Percentiles rank a stretch among this genome's conserved stretches.
These are phyloP conservation scores for Penicillium expansum DNA, from an alignment of 2,329 filamentous ascomycete genomes.

Conservation along the genomic window DNA sequence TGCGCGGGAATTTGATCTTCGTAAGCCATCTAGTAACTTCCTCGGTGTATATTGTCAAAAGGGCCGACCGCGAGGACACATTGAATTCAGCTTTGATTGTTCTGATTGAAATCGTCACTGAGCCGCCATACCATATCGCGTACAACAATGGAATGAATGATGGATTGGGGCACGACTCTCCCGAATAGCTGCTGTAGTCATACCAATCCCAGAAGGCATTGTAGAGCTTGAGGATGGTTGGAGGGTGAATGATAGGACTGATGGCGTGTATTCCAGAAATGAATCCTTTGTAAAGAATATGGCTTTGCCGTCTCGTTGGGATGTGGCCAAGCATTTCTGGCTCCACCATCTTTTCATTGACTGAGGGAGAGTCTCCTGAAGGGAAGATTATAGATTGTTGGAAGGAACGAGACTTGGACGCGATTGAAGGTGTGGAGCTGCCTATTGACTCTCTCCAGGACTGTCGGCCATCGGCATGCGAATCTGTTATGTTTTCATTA, in stretches of 20 bases:
- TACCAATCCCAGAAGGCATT: constrained; percentile 49
- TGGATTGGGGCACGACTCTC: constrained; percentile 38
- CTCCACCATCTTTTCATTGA: constrained; percentile 34
- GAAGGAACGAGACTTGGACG: constrained; percentile 28
- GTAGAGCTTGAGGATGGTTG: constrained; percentile 42
- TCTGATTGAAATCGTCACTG: constrained; percentile 44
- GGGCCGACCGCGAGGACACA: constrained; percentile 32
- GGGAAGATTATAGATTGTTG: constrained; percentile 40
- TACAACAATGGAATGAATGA: constrained; percentile 47
- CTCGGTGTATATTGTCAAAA: constrained; percentile 43
- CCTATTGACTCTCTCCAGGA: constrained; percentile 24
- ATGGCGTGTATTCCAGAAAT: constrained; percentile 49
- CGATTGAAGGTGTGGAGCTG: constrained; percentile 10
- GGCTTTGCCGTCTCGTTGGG: constrained; percentile 46
- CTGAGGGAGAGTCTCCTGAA: constrained; percentile 36
- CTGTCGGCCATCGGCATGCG: constrained; percentile 12
- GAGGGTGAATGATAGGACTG: constrained; percentile 46
- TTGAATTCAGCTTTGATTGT: constrained; percentile 43
- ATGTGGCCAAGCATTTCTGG: constrained; percentile 43
- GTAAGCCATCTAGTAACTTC: constrained; percentile 44
- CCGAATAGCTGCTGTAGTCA: constrained; percentile 37
- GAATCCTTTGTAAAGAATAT: constrained; percentile 48
- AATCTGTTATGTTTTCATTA: constrained; percentile 24
- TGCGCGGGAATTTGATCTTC: constrained; percentile 46
- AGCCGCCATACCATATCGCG: constrained; percentile 51